Conservation (phyloP, 2,329 filamentous ascomycete genomes). For the Trichoderma endophyticum region DNA sequence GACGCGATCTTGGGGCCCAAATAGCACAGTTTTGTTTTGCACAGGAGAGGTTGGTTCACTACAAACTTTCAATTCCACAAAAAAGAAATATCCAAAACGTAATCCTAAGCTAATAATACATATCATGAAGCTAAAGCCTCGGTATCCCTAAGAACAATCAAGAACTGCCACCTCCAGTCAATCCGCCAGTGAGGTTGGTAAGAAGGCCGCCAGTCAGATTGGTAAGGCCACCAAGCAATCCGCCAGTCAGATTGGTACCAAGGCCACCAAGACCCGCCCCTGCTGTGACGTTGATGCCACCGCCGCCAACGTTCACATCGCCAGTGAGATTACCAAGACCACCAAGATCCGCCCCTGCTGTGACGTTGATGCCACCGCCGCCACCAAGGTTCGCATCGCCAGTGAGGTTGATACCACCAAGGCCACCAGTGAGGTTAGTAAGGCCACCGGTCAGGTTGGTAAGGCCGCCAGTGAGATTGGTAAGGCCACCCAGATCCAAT, state of each 20-base stretch:
- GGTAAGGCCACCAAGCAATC: neutral
- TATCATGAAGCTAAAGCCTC: neutral
- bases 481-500: neutral
- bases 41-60: neutral
- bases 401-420: neutral
- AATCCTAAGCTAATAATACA: conserved; percentile 17
- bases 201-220: neutral
- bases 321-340: neutral
- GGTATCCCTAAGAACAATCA: neutral
- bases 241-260: neutral
- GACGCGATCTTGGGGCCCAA: neutral
- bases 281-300: neutral
- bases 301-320: neutral
- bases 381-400: neutral
- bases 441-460: neutral
- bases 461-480: neutral
- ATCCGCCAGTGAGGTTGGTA: neutral
- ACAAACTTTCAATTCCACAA: neutral
- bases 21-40: neutral
- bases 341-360: neutral
- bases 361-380: neutral
- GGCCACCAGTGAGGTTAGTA: neutral
- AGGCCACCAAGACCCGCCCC: neutral
- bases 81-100: neutral
- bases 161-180: neutral